Conservation (phyloP, 2,329 filamentous ascomycete species). For the Aspergillus sp. region DNA sequence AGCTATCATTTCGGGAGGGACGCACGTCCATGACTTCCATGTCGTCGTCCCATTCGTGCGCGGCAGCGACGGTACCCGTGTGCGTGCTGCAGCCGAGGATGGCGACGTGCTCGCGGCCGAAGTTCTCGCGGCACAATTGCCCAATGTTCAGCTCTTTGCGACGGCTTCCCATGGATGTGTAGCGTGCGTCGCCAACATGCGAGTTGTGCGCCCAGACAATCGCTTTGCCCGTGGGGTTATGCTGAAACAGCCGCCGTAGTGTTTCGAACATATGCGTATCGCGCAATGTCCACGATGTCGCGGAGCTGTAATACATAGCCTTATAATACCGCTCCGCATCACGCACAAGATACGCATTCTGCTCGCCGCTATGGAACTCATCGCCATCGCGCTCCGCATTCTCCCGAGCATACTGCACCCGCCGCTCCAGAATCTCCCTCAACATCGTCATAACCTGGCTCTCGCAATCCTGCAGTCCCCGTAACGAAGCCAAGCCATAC, state of each 20-base stretch:
- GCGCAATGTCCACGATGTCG: conserved; percentile 46
- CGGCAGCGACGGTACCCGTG: conserved; percentile 47
- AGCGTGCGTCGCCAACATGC: conserved; percentile 49
- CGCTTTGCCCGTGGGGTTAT: conserved; percentile 37
- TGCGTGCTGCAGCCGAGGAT: conserved; percentile 46
- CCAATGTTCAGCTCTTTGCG: conserved; percentile 47
- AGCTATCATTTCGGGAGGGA: conserved; percentile 42
- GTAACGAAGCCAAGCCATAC: conserved; percentile 41
- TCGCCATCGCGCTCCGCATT: conserved; percentile 33
- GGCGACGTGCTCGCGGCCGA: conserved; percentile 34
- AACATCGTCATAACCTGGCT: conserved; percentile 41
- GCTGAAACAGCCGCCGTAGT: conserved; percentile 38
- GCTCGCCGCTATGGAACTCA: conserved; percentile 44
- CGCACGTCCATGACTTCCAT: conserved; percentile 46
- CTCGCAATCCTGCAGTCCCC: conserved; percentile 43
- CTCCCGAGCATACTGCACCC: conserved; percentile 35
- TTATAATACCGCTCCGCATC: conserved; percentile 49
- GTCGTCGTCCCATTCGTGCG: conserved; percentile 45
- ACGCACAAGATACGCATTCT: conserved; percentile 45
- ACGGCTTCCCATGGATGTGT: conserved; percentile 43
- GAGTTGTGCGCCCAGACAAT: conserved; percentile 51
- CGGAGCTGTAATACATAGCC: conserved; percentile 46
- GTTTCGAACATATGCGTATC: conserved; percentile 49
- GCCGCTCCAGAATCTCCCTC: conserved; percentile 36
- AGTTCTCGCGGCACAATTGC: conserved; percentile 45